A percentile compares a stretch with the other conserved stretches of the same genome.
These are phyloP conservation scores for Isoetes engelmannii DNA, from an alignment of 83 land plant genomes.

Conservation along the genomic window DNA sequence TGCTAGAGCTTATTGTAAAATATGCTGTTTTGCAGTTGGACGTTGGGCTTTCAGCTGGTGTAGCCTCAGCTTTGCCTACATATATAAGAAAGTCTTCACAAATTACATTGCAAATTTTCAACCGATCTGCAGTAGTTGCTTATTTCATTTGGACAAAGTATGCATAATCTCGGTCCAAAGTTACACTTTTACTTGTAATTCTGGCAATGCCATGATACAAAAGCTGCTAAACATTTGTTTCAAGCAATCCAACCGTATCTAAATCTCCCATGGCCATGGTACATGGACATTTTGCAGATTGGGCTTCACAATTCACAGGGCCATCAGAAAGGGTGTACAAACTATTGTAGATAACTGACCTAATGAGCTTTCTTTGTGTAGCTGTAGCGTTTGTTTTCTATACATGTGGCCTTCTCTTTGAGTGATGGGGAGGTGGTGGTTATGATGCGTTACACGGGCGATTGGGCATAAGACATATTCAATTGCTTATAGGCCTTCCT, in stretches of 20 bases:
- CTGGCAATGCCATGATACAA: neutral
- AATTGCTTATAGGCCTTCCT: too few relatives aligned
- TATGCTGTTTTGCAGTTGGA: slow-evolving; percentile 19
- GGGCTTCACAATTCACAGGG: neutral
- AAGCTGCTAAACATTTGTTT: neutral
- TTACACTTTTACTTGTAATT: too few relatives aligned
- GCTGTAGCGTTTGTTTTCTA: too few relatives aligned
- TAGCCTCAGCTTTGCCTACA: slow-evolving; percentile 14
- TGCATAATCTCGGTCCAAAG: neutral
- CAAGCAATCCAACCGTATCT: neutral
- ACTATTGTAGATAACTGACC: too few relatives aligned
- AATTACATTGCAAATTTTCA: slow-evolving; percentile 16
- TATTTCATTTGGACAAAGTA: slow-evolving; percentile 35
- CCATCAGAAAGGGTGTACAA: neutral
- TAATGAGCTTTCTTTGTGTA: too few relatives aligned
- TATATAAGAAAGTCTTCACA: slow-evolving; percentile 18
- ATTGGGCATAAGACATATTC: too few relatives aligned
- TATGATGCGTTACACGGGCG: too few relatives aligned
- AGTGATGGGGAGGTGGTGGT: too few relatives aligned
- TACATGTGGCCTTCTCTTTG: too few relatives aligned
- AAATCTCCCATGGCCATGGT: neutral
- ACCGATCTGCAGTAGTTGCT: slow-evolving; percentile 28
- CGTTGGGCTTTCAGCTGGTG: slow-evolving; percentile 30
- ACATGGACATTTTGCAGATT: neutral
- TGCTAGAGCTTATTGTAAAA: neutral